Conservation (phyloP, 345 rosid genomes). For the Hibiscus mutabilis region DNA sequence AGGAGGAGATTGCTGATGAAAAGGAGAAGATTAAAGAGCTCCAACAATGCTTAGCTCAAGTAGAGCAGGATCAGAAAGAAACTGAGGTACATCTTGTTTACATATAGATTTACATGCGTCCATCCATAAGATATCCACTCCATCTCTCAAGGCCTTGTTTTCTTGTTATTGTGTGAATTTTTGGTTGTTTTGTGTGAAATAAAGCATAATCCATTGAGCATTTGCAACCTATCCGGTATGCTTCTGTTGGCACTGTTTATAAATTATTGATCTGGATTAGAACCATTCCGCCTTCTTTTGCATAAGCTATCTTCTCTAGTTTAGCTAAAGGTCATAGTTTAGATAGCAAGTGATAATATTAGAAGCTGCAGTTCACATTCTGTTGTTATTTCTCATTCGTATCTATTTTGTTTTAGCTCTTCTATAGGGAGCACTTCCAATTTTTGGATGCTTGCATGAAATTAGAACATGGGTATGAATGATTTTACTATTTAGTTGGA, state of each 20-base stretch:
- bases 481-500: neutral
- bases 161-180: neutral
- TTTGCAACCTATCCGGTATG: neutral
- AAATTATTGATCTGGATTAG: neutral
- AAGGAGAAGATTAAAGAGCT: conserved; percentile 68
- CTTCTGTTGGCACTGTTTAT: neutral
- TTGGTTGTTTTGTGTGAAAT: neutral
- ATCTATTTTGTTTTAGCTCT: neutral
- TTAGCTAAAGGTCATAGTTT: neutral
- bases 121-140: neutral
- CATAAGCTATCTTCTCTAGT: neutral
- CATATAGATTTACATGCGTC: neutral
- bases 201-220: neutral
- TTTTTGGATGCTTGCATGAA: neutral
- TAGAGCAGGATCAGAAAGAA: conserved; percentile 53
- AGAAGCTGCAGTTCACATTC: neutral
- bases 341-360: neutral
- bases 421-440: neutral
- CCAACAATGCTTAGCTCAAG: conserved; percentile 38
- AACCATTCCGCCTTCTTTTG: too few species aligned
- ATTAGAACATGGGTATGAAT: neutral
- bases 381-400: neutral
- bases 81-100: conserved; percentile 52
- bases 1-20: conserved; percentile 63
- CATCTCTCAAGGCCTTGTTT: neutral